phyloP scores from a whole-genome alignment of 306 rosid species.

The Citrullus amarus region DNA sequence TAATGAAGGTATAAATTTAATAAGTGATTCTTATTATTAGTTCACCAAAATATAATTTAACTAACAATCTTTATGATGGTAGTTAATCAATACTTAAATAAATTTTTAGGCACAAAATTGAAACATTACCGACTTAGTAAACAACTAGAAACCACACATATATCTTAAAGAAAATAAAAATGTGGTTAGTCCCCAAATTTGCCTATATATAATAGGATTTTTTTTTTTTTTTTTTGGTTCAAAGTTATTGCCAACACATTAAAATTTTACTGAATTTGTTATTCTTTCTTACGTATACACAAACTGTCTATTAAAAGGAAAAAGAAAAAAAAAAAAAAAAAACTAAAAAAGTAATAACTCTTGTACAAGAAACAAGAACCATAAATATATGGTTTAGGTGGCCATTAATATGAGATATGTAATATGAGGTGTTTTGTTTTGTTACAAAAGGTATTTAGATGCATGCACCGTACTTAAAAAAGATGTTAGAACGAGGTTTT shows the following conservation, averaged over 20 bases:
- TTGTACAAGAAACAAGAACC: background rate
- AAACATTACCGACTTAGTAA: no score
- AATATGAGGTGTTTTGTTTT: background rate
- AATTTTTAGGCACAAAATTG: no score
- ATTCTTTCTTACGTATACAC: background rate
- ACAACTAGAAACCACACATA: fast-evolving
- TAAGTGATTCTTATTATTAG: no score
- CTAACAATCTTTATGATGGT: no score
- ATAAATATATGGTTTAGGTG: background rate
- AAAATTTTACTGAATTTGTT: background rate
- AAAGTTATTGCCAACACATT: no score
- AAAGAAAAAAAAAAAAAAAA: background rate
- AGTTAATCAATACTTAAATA: no score
- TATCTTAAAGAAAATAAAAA: no score
- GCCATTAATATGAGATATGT: background rate
- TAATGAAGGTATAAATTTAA: no score
- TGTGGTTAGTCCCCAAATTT: no score
- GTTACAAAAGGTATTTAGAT: background rate
- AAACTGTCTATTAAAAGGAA: background rate
- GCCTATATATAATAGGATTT: no score
- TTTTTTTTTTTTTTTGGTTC: no score
- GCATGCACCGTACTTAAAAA: background rate
- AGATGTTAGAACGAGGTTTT: background rate
- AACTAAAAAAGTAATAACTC: background rate
- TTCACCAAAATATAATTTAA: no score